phyloP scores from a whole-genome alignment of 2,329 filamentous ascomycete species.

The Aspergillus uvarum region DNA sequence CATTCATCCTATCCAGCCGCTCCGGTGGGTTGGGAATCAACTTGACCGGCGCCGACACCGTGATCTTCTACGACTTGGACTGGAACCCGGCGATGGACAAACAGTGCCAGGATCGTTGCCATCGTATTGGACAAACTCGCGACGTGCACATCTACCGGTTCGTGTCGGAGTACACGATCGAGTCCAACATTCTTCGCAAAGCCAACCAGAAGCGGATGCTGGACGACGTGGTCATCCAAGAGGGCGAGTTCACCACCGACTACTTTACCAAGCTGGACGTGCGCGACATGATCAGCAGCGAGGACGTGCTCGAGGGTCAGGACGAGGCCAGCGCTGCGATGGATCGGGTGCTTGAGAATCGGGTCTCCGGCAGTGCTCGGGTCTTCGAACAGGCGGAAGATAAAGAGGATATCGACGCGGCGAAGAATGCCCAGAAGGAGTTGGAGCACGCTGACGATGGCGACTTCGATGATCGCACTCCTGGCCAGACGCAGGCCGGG shows the following conservation, averaged over 20 bases:
- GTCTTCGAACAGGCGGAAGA: conserved; percentile 90
- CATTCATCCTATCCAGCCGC: conserved; percentile 91
- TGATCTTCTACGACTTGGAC: conserved; percentile 98
- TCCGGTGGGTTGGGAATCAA: conserved; percentile 96
- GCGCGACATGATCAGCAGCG: conserved; percentile 64
- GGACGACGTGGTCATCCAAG: conserved; percentile 97
- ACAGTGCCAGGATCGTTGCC: conserved; percentile 95
- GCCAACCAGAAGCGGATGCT: conserved; percentile 97
- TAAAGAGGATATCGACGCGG: conserved; percentile 84
- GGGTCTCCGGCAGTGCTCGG: conserved; percentile 64
- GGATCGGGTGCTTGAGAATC: conserved; percentile 76
- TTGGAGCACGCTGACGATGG: conserved; percentile 78
- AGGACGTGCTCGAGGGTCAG: conserved; percentile 57
- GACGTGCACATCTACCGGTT: conserved; percentile 98
- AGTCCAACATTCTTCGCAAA: conserved; percentile 95
- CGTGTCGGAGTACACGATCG: conserved; percentile 89
- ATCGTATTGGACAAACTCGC: conserved; percentile 94
- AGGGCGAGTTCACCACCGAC: conserved; percentile 96
- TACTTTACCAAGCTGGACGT: conserved; percentile 79
- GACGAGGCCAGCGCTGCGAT: conserved; percentile 78
- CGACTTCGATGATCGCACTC: conserved; percentile 71
- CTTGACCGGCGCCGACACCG: conserved; percentile 90
- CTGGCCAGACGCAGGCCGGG: conserved; percentile 33
- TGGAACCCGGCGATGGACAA: conserved; percentile 99
- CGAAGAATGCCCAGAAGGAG: conserved; percentile 83